Percentiles rank a stretch among this genome's conserved stretches.
These are phyloP conservation scores for Bryum argenteum DNA, from an alignment of 225 moss, liverwort and hornwort species.

Conservation along the genomic window DNA sequence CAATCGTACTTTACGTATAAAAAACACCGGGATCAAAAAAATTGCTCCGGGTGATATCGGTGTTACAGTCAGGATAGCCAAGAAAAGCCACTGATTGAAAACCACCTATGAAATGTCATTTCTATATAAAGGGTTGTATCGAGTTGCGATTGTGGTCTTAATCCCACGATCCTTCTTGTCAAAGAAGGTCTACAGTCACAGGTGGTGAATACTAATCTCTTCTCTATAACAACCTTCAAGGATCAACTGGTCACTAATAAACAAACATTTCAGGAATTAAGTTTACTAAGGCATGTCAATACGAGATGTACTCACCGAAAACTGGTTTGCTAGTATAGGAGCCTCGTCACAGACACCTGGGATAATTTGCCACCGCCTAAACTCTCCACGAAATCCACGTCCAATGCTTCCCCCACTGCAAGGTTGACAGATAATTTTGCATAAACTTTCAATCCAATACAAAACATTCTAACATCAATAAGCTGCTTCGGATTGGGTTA, in stretches of 20 bases:
- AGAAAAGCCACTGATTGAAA: neutral
- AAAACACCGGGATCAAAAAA: neutral
- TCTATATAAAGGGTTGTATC: neutral
- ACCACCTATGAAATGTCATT: constrained; percentile 5
- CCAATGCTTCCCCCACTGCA: constrained; percentile 98
- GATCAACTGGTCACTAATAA: neutral
- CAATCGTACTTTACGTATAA: constrained; percentile 4
- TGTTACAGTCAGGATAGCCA: neutral
- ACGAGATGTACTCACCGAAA: constrained; percentile 58
- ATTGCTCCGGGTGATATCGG: constrained; percentile 3
- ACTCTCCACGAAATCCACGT: constrained; percentile 96
- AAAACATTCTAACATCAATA: neutral
- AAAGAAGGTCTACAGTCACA: constrained; percentile 15
- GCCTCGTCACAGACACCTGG: constrained; percentile 94
- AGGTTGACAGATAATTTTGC: neutral
- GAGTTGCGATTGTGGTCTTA: neutral
- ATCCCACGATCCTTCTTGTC: constrained; percentile 9
- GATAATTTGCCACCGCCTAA: constrained; percentile 91
- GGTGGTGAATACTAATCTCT: neutral
- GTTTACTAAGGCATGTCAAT: constrained; percentile 1
- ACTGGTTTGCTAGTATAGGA: constrained; percentile 88
- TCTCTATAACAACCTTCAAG: neutral
- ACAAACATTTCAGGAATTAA: constrained; percentile 9
- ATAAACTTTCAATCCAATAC: neutral
- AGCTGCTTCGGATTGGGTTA: neutral